Conservation (phyloP, 805 yeast genomes). For the Starmerella powellii region DNA sequence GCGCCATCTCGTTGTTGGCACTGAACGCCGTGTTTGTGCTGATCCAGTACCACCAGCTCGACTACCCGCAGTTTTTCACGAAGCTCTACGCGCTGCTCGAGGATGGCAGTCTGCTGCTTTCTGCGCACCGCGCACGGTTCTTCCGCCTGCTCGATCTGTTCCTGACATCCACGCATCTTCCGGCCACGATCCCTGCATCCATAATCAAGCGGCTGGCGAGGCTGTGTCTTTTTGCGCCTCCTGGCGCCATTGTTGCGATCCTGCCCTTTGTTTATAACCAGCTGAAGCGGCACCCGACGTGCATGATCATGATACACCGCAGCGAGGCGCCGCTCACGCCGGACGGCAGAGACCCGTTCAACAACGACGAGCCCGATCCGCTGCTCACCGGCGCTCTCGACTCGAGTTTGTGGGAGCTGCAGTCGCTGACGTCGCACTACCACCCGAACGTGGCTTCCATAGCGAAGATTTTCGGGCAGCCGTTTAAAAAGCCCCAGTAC, state of each 20-base stretch:
- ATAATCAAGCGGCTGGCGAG: constrained; percentile 76
- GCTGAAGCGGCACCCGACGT: constrained; percentile 81
- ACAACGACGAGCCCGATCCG: constrained; percentile 57
- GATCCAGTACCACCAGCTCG: constrained; percentile 71
- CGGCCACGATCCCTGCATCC: constrained; percentile 73
- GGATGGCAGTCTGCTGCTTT: constrained; percentile 54
- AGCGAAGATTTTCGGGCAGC: constrained; percentile 79
- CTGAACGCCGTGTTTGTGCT: constrained; percentile 78
- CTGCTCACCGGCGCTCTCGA: constrained; percentile 63
- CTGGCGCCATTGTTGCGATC: constrained; percentile 75
- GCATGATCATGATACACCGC: constrained; percentile 76
- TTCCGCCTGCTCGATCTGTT: constrained; percentile 78
- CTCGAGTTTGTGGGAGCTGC: constrained; percentile 88
- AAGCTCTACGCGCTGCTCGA: constrained; percentile 74
- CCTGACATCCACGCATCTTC: constrained; percentile 73
- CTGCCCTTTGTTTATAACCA: constrained; percentile 88
- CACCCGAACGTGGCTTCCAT: constrained; percentile 92
- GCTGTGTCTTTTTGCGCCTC: constrained; percentile 63
- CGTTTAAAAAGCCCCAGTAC: constrained; percentile 70
- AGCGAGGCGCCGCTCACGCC: constrained; percentile 9
- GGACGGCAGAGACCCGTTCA: constrained; percentile 47
- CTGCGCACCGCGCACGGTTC: constrained; percentile 73
- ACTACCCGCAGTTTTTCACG: constrained; percentile 78
- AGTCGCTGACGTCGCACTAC: constrained; percentile 66
- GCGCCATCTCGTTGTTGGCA: constrained; percentile 60